phyloP scores from a whole-genome alignment of 768 basidiomycete species.

The Dioszegia aurantiaca region DNA sequence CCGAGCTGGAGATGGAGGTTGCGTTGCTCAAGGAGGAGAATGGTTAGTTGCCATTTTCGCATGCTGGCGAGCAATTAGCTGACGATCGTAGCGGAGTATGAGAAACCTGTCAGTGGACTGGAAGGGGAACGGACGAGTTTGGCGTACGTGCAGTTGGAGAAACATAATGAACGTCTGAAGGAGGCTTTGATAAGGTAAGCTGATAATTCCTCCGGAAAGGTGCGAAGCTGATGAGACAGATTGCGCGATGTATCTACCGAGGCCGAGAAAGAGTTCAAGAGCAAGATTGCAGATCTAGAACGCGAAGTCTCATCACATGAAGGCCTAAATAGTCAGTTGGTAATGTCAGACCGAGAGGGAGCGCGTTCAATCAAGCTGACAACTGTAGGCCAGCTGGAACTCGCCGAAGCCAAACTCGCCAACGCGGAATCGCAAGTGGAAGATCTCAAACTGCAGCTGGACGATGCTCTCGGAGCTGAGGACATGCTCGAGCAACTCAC shows the following conservation, averaged over 20 bases:
- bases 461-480: conserved; percentile 91
- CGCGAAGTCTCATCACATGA: conserved; percentile 75
- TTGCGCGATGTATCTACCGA: conserved; percentile 85
- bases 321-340: conserved; percentile 69
- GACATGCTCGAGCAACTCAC: conserved; percentile 95
- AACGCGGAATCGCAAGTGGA: conserved; percentile 91
- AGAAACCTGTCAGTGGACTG: conserved; percentile 39
- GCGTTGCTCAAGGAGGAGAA: conserved; percentile 66
- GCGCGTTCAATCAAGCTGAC: conserved; percentile 17
- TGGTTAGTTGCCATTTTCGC: conserved; percentile 44
- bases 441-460: conserved; percentile 87
- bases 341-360: background rate
- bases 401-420: conserved; percentile 71
- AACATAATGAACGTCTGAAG: conserved; percentile 91
- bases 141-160: conserved; percentile 76
- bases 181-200: conserved; percentile 81
- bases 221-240: conserved; percentile 53
- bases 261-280: conserved; percentile 77
- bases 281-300: conserved; percentile 81
- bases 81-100: conserved; percentile 47
- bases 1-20: conserved; percentile 77
- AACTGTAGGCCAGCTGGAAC: conserved; percentile 69
- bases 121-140: conserved; percentile 57
- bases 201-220: background rate
- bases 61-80: background rate